Evolutionary conservation across 305 asterid genomes (phyloP).

Genomic region (Ajuga reptans): DNA sequence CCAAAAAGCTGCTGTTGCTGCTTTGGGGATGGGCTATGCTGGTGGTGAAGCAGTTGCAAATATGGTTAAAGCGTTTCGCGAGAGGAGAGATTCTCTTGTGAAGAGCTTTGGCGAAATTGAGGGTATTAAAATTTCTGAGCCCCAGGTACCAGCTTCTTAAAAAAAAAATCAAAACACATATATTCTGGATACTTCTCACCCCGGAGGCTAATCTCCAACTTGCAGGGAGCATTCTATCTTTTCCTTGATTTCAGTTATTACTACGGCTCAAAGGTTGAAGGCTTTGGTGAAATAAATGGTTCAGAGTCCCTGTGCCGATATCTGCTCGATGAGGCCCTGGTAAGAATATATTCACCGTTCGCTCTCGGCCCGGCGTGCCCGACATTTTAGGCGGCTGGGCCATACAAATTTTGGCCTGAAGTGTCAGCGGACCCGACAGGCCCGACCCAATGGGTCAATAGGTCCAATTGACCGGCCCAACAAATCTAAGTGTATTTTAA

Average conservation of each 20-base stretch:
- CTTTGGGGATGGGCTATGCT: slow-evolving; percentile 75
- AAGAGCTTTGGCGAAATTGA: slow-evolving; percentile 60
- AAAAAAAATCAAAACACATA: not conserved
- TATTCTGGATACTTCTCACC: not conserved
- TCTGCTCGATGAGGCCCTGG: slow-evolving; percentile 76
- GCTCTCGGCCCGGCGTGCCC: too few relatives aligned
- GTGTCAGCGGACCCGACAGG: too few relatives aligned
- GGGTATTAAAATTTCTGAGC: slow-evolving; percentile 72
- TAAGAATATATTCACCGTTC: slow-evolving; percentile 23
- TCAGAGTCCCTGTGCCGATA: slow-evolving; percentile 84
- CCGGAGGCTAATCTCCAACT: not conserved
- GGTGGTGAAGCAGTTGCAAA: slow-evolving; percentile 73
- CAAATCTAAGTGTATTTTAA: too few relatives aligned
- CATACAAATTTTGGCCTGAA: too few relatives aligned
- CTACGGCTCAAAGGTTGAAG: slow-evolving; percentile 56
- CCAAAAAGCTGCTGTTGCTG: slow-evolving; percentile 82
- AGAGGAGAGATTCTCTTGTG: slow-evolving; percentile 72
- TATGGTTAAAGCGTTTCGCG: slow-evolving; percentile 80
- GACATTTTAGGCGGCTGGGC: too few relatives aligned
- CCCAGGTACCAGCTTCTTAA: slow-evolving; percentile 44
- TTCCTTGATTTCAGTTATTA: slow-evolving; percentile 74
- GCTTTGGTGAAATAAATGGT: slow-evolving; percentile 53
- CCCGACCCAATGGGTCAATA: too few relatives aligned
- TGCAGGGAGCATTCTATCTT: slow-evolving; percentile 90
- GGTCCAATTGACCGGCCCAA: too few relatives aligned